Evolutionary conservation across 768 basidiomycete species (phyloP), one percentile per base, ranked within the genome.

Genomic region (Tubosaeta sp.): DNA sequence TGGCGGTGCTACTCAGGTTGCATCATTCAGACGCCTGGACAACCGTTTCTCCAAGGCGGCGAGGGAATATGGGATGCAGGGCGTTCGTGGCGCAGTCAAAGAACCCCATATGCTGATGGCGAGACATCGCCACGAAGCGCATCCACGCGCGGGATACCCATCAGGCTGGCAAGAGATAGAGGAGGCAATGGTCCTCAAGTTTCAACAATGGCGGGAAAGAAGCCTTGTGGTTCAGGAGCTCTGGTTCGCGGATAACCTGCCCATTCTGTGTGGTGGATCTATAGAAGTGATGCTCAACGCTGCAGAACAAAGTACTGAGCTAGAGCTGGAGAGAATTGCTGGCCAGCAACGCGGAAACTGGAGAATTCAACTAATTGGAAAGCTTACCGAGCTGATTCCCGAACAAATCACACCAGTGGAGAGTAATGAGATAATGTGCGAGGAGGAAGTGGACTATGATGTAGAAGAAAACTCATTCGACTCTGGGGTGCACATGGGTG

Each of bases 1-100:
- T 3, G 83, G 83, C 1, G 83, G 79, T 16, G 90, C 90, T 11
- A 80, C 77, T 14, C 82, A 83, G 29, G 82, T 83, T 0, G 90
- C 85, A 2, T 65, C 71, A 3, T 93, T 93, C 61, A 74, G 64
- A 40, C 69, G 82, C 29, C 55, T 71, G 14, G 76, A 79, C n/a
- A 68, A 65, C 22, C 51, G 19, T 30, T 64, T 52, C 48, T 72
- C 62, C 54, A 69, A 64, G 43, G 50, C 44, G 21, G 66, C 60
- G 42, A 70, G 80, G 48, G 52, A 55, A 19, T 43, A 44, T 21
- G 56, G 45, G 27, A 34, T 19, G 19, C 57, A 39, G 34, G 48
- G 18, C 38, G 7, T 57, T 45, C 53, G 51, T n/a, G 41, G 31
- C 34, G 34, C 19, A 19, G 49, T 42, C 7, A 51, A 58, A 25